Evolutionary conservation across 2,329 filamentous ascomycete species (phyloP), one percentile per base, ranked within the genome.

Genomic region (Chrysoporthe cubensis): DNA sequence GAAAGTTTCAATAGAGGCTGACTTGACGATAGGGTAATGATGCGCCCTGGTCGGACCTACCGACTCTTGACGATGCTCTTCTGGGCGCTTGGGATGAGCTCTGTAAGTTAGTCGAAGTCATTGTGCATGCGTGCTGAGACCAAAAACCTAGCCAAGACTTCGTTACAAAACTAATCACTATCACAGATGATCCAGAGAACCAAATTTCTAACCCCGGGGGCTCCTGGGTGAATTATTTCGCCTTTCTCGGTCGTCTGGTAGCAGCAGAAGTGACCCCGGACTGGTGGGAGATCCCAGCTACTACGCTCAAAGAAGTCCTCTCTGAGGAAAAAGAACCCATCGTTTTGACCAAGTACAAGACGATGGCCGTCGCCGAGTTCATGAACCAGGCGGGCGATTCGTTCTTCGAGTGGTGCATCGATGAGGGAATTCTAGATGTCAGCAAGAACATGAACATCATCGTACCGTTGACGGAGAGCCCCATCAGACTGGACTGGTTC

Each of bases 351-450:
- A 43, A 52, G 11, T 70, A 52, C 59, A 70, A 70, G 68, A 61
- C 66, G 32, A 70, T 68, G 68, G 68, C 68, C 16, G 58, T 70
- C 52, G 68, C 68, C 5, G 68, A 70, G 59, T 70, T 65, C 52
- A 68, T 70, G 57, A 70, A 70, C 54, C 62, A 68, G 40, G 62
- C 68, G 2, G 68, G 68, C 3, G 63, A 54, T 18, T 52, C 62
- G 2, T 70, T 70, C 42, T 70, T 70, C 44, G 68, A 70, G 34
- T 70, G 66, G 62, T 70, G 68, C 59, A 65, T 68, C 46, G 66
- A 70, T 42, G 59, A 66, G 2, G 68, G 68, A 8, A 48, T 65
- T 50, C 43, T 70, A 46, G 66, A 70, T 32, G 60, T 66, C 7
- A 63, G 37, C n/a, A 65, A 62, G 18, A 59, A 66, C 32, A 65